Evolutionary conservation across 306 rosid genomes (phyloP), one percentile per base, ranked within the genome.

Genomic region (Betula pendula): DNA sequence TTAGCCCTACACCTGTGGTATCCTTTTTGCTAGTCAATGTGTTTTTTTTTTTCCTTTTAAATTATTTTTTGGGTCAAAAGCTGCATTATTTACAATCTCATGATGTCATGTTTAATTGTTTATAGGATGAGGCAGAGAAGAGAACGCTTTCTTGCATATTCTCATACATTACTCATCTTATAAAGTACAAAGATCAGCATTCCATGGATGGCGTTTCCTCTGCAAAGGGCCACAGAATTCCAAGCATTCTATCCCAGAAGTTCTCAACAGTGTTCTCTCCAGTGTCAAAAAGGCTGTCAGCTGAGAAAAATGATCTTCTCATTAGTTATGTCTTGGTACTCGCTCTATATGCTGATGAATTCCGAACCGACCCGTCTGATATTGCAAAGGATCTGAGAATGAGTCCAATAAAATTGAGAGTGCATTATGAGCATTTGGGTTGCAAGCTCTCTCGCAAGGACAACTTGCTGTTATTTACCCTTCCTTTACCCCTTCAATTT

Each of bases 341-440:
- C 50, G 86, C 97, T 2, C 92, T 92, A 45, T 87, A 86, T 68
- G 79, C 71, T 0, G 97, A 92, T 50, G 84, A 83, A 22, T 92
- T 95, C 80, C 68, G n/a, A 20, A 89, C 97, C 9, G 75, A 86
- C 83, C 75, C 49, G 74, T 45, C 62, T 0, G 97, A 95, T 77
- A 89, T 92, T 63, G 81, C 92, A 5, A 90, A 83, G 84, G 99
- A 95, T 90, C 84, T 95, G 78, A 88, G 86, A 86, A 77, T 89
- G 81, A 59, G 22, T 56, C 2, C 7, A 2, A 0, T 55, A 8
- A 25, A 74, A 3, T 50, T 90, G 75, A 89, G 84, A 73, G 55
- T 31, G 4, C 81, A 58, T 73, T 92, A 66, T 74, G 78, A 79
- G 92, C 74, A 75, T 20, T 45, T 95, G 85, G 98, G 98, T 72